Percentiles rank a stretch among this genome's conserved stretches.
These are phyloP conservation scores for Yarrowia porcina DNA, from an alignment of 805 yeast species.

Conservation along the genomic window DNA sequence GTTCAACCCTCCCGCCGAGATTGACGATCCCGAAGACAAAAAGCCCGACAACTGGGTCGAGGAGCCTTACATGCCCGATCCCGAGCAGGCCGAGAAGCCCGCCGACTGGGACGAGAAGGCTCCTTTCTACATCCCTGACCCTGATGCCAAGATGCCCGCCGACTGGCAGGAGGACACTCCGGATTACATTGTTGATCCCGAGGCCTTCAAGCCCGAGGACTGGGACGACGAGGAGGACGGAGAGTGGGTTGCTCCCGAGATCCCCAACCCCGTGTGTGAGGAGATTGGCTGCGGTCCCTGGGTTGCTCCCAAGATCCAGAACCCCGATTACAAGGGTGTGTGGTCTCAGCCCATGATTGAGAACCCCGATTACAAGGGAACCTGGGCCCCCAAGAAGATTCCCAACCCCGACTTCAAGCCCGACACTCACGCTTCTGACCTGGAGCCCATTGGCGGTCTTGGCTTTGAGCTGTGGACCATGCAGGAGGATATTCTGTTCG, in stretches of 20 bases:
- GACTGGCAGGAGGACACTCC: conserved; percentile 73
- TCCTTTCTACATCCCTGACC: conserved; percentile 64
- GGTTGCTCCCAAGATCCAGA: conserved; percentile 60
- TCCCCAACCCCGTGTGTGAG: conserved; percentile 72
- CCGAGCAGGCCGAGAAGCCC: conserved; percentile 61
- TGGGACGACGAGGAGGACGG: conserved; percentile 95
- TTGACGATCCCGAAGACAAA: conserved; percentile 53
- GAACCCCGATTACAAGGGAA: conserved; percentile 75
- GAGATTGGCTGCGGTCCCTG: conserved; percentile 66
- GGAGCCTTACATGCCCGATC: conserved; percentile 62
- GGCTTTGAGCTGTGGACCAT: conserved; percentile 90
- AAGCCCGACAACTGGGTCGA: conserved; percentile 89
- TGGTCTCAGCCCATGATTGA: conserved; percentile 65
- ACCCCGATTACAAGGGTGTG: conserved; percentile 68
- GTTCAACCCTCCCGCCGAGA: conserved; percentile 61
- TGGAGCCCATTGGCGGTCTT: conserved; percentile 67
- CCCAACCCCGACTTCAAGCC: conserved; percentile 65
- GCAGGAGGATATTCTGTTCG: conserved; percentile 67
- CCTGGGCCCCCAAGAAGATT: conserved; percentile 63
- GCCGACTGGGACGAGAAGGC: conserved; percentile 79
- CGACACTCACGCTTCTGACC: conserved; percentile 53
- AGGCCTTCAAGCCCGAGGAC: conserved; percentile 61
- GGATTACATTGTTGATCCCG: conserved; percentile 62
- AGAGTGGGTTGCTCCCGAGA: conserved; percentile 68
- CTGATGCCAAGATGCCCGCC: conserved; percentile 63